phyloP scores from a whole-genome alignment of 2,329 filamentous ascomycete genomes.

The Verruconis gallopava region DNA sequence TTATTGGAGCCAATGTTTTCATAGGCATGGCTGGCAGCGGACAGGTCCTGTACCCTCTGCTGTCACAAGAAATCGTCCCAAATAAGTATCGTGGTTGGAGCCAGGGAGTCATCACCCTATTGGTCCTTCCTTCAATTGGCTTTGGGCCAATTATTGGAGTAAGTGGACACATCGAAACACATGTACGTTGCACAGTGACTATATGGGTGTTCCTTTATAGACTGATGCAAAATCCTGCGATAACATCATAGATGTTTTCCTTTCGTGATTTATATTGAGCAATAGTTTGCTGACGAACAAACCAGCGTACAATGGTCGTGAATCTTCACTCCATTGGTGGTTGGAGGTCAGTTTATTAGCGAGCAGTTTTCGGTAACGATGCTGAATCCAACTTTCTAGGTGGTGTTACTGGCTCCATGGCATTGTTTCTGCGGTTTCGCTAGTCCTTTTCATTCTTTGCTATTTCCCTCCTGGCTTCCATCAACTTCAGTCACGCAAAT shows the following conservation, averaged over 20 bases:
- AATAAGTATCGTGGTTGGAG: slow-evolving; percentile 25
- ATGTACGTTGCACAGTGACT: no score
- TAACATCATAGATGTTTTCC: no score
- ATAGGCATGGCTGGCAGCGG: slow-evolving; percentile 29
- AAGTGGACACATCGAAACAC: no score
- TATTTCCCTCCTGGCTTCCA: neutral
- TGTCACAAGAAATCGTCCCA: slow-evolving; percentile 32
- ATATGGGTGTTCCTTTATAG: no score
- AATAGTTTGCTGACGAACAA: no score
- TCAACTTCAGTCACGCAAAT: neutral
- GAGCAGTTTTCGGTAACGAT: no score
- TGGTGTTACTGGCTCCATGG: slow-evolving; percentile 1
- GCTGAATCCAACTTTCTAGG: no score
- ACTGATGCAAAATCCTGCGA: no score
- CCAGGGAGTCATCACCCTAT: slow-evolving; percentile 15
- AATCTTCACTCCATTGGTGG: no score
- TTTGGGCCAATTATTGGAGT: slow-evolving; percentile 35
- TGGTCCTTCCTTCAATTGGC: slow-evolving; percentile 17
- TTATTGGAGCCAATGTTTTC: slow-evolving; percentile 27
- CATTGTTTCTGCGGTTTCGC: neutral
- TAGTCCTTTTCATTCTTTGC: slow-evolving; percentile 11
- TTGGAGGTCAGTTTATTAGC: no score
- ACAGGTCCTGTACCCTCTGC: slow-evolving; percentile 30
- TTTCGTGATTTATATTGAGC: no score
- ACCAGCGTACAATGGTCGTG: no score